phyloP scores from a whole-genome alignment of 345 rosid species.

The Hibiscus syriacus region DNA sequence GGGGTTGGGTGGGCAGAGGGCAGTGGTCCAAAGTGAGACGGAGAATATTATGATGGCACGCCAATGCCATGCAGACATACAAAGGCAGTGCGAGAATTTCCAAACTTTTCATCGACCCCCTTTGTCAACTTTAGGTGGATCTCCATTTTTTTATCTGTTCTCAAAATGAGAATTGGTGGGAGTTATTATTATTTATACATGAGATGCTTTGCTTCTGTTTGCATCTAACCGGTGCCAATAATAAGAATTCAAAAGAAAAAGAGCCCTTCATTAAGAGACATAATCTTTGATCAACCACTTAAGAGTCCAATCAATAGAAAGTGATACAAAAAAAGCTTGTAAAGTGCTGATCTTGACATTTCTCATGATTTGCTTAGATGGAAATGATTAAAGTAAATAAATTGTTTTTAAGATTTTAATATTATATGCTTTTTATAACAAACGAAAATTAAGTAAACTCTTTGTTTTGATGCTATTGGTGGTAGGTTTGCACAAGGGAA shows the following conservation, averaged over 20 bases:
- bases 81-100: slow-evolving; percentile 17
- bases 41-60: slow-evolving; percentile 35
- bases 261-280: background rate
- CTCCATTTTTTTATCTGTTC: background rate
- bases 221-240: slow-evolving; percentile 10
- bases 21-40: slow-evolving; percentile 35
- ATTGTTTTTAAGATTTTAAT: too few species aligned
- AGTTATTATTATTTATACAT: too few species aligned
- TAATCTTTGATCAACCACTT: background rate
- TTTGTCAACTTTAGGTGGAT: slow-evolving; percentile 4
- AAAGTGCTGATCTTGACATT: background rate
- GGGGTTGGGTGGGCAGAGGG: slow-evolving; percentile 8
- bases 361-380: background rate
- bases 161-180: too few species aligned
- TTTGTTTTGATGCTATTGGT: background rate
- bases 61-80: slow-evolving; percentile 34
- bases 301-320: background rate
- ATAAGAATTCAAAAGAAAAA: background rate
- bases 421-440: too few species aligned
- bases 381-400: background rate
- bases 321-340: background rate
- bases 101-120: background rate
- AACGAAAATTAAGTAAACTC: too few species aligned
- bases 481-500: background rate
- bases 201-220: slow-evolving; percentile 6